Base-by-base conservation (phyloP, 2,329 filamentous ascomycete genomes). In the Ophiocordyceps unilateralis region DNA sequence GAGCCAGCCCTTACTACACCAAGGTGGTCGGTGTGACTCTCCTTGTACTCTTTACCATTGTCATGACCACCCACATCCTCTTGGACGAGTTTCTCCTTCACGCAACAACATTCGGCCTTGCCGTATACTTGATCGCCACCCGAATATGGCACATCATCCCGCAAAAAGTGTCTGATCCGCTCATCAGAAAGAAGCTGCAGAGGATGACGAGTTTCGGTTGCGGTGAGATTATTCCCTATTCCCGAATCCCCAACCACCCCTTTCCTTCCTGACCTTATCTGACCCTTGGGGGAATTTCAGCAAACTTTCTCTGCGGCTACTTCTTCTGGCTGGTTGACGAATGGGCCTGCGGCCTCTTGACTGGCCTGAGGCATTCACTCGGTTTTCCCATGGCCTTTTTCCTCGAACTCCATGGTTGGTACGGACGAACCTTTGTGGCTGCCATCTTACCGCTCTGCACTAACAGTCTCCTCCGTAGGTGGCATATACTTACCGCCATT, bases 81-180 rank as follows among this genome's bases (percentile, higher is more conserved):
- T 59, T 65, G 60, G 61, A 65, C 23, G 62, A 65, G 41, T 65
- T 65, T 22, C 36, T 65, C 0, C 51, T 65, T 1, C 62, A 65
- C 39, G 62, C 61, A 0, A 50, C 52, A 0, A 48, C 54, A 0
- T 65, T 65, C 47, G 62, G 56, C 0, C 5, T 60, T 2, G 54
- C 52, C 0, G 55, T 64, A 0, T 59, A 54, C 23, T 36, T 62
- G 11, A 63, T 65, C 34, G 59, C 53, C 4, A 53, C 49, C 1
- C 50, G 52, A 0, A 50, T 56, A 1, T 44, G 54, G 19, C 52
- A 47, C 22, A 45, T 63, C 1, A 62, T 65, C 38, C 49, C 56
- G 1, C 47, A 53, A 8, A 55, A 58, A 43, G 53, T 62, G 1
- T 47, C 53, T 0, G 53, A 64, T 39, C 50, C 50, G 0, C 17